Conservation (phyloP, 2,329 filamentous ascomycete genomes). For the Niveomyces coronatus region DNA sequence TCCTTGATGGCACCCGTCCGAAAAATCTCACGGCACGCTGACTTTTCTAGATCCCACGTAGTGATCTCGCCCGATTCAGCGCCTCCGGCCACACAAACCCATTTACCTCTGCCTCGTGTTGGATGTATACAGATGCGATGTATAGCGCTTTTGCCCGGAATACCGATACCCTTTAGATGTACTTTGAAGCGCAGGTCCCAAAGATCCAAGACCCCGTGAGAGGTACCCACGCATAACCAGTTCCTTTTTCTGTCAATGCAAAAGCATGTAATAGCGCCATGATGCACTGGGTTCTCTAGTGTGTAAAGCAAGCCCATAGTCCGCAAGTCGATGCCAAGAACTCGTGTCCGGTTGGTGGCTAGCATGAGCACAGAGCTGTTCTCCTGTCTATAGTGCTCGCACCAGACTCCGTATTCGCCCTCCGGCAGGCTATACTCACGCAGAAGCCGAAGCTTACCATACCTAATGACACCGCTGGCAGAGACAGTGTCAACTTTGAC, state of each 20-base stretch:
- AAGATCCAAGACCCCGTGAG: constrained; percentile 82
- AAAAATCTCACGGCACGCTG: constrained; percentile 80
- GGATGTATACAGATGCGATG: constrained; percentile 73
- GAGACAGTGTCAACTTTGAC: constrained; percentile 60
- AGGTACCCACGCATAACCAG: constrained; percentile 86
- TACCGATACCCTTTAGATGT: constrained; percentile 77
- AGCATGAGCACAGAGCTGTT: constrained; percentile 72
- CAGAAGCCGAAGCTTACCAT: constrained; percentile 65
- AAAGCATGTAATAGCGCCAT: constrained; percentile 86
- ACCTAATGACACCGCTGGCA: constrained; percentile 49
- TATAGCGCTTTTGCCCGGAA: constrained; percentile 70
- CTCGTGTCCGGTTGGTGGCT: constrained; percentile 74
- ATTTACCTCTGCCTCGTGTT: constrained; percentile 64
- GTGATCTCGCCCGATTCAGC: constrained; percentile 82
- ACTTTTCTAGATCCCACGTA: constrained; percentile 91
- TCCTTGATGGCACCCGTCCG: constrained; percentile 56
- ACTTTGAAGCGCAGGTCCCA: constrained; percentile 97
- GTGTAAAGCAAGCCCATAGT: constrained; percentile 75
- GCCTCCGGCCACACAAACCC: constrained; percentile 82
- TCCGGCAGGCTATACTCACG: constrained; percentile 69
- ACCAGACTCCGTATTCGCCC: constrained; percentile 76
- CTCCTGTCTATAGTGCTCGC: constrained; percentile 82
- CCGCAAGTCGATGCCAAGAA: constrained; percentile 77
- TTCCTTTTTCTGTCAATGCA: constrained; percentile 76
- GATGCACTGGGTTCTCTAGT: constrained; percentile 79